Evolutionary conservation across 768 basidiomycete species (phyloP).

Genomic region (Lactifluus volemus): DNA sequence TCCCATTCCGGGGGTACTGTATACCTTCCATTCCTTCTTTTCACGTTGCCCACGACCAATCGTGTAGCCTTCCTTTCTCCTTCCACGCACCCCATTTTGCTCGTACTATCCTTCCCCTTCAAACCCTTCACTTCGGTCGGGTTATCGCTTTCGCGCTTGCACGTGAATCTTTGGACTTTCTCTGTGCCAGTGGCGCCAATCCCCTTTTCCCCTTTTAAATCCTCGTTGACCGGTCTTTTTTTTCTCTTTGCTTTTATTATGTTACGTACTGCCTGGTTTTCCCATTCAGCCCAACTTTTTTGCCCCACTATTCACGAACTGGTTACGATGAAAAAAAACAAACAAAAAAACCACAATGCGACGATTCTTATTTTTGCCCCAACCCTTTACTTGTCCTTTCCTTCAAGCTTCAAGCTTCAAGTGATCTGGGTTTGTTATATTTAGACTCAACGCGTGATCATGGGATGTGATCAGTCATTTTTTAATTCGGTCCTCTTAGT

Average conservation of each 20-base stretch:
- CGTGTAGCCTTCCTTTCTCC: conserved; percentile 2
- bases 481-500: no score
- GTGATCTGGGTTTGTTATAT: not conserved
- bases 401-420: not conserved
- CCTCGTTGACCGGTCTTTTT: not conserved
- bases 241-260: conserved; percentile 4
- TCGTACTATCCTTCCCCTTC: not conserved
- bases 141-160: not conserved
- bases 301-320: conserved; percentile 5
- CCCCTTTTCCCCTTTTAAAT: not conserved
- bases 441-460: not conserved
- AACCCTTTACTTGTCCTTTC: not conserved
- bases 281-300: not conserved
- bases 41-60: conserved; percentile 2
- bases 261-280: not conserved
- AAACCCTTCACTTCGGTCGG: not conserved
- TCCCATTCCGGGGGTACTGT: not conserved
- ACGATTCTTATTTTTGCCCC: conserved; percentile 2
- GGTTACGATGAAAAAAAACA: conserved; percentile 11
- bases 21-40: not conserved
- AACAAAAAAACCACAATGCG: not conserved
- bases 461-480: no score
- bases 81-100: not conserved
- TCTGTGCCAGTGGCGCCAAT: not conserved
- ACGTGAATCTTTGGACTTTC: not conserved